Evolutionary conservation across 1,139 yeast genomes (phyloP), one percentile per base, ranked within the genome.

Genomic region (Magnusiomyces fungicola): DNA sequence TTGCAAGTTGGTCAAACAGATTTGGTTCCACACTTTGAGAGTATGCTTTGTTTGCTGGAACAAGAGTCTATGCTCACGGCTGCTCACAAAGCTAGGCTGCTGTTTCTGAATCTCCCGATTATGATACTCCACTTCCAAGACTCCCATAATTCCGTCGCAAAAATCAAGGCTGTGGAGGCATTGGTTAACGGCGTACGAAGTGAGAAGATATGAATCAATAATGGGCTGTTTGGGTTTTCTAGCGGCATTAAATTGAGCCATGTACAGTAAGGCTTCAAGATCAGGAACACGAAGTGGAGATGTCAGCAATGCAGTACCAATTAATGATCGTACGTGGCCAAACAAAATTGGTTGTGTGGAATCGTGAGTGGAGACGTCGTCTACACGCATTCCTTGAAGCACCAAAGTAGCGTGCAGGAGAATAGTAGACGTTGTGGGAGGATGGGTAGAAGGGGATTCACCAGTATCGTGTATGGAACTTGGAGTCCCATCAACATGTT

Each of bases 241-340:
- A 0, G 80, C 74, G 41, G 76, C 70, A 53, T 74, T 74, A 56
- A 75, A 78, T 61, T 74, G 62, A 18, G 78, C 69, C 50, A 78
- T 68, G 56, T 77, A 78, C 24, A 77, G 58, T 19, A 78, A 68
- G 0, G 80, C 80, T 56, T 78, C 83, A 40, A 76, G 70, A 55
- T 78, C 82, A 58, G 75, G 78, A 53, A 74, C 79, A 5, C 73
- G 73, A 29, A 78, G 58, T n/a, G 76, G 75, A 43, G 70, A 72
- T 2, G 78, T 72, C 14, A 76, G 66, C 32, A 74, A 57, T 1
- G 78, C 75, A 45, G 70, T 69, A 1, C 79, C 73, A 14, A 76
- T 55, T 18, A 77, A 62, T 32, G 69, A 64, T 40, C 74, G 71
- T 0, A 78, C 76, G 10, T 75, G 59, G 48, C 69, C 66, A 53